Evolutionary conservation across 441 rosid genomes (phyloP).

Genomic region (Macaranga tanarius): DNA sequence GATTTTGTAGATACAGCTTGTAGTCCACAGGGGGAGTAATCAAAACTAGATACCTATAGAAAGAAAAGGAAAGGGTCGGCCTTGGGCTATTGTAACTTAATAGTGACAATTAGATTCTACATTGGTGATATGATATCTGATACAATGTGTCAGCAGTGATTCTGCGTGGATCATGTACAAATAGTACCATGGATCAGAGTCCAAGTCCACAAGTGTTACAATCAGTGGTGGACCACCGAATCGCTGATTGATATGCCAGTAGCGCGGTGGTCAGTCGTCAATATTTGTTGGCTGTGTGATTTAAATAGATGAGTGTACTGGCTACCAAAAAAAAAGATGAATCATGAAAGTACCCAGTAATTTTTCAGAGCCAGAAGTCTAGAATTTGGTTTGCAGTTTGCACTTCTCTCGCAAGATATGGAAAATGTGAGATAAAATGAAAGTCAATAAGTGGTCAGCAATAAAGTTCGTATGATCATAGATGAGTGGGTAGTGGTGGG

Average conservation of each 20-base stretch:
- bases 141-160: conserved; percentile 22
- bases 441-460: neutral
- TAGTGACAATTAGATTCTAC: conserved; percentile 19
- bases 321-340: neutral
- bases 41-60: conserved; percentile 6
- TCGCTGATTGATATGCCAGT: conserved; percentile 8
- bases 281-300: conserved; percentile 18
- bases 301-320: conserved; percentile 1
- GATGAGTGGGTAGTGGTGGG: neutral
- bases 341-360: neutral
- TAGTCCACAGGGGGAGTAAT: conserved; percentile 8
- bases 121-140: neutral
- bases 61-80: neutral
- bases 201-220: neutral
- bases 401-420: neutral
- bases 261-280: conserved; percentile 38
- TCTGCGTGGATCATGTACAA: conserved; percentile 7
- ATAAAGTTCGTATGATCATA: neutral
- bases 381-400: neutral
- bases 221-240: conserved; percentile 25
- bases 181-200: conserved; percentile 21
- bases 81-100: conserved; percentile 1
- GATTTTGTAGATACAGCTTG: conserved; percentile 18
- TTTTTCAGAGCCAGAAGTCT: neutral
- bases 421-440: neutral